Conservation (phyloP, 805 yeast species). For the Candida odintsovae region DNA sequence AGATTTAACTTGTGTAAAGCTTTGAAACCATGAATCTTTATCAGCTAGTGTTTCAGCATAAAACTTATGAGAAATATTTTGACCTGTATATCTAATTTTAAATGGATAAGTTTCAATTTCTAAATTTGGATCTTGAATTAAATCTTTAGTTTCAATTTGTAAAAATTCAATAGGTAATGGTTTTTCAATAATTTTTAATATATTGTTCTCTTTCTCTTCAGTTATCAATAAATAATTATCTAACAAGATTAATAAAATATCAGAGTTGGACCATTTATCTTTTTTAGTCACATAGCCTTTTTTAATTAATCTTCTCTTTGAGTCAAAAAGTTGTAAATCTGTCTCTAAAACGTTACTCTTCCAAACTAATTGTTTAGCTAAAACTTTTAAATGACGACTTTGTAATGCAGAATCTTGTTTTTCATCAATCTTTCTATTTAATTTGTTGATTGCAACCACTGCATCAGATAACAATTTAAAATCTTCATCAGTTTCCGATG, state of each 20-base stretch:
- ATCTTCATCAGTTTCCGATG: constrained; percentile 45
- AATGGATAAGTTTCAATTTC: constrained; percentile 29
- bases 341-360: constrained; percentile 38
- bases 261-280: constrained; percentile 57
- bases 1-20: constrained; percentile 44
- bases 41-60: constrained; percentile 42
- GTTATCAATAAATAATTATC: constrained; percentile 70
- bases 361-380: constrained; percentile 51
- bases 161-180: constrained; percentile 60
- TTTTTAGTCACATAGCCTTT: constrained; percentile 56
- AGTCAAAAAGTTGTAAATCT: constrained; percentile 47
- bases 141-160: constrained; percentile 42
- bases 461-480: constrained; percentile 45
- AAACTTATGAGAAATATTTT: constrained; percentile 47
- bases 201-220: constrained; percentile 40
- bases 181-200: constrained; percentile 42
- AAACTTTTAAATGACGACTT: constrained; percentile 44
- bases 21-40: constrained; percentile 51
- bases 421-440: constrained; percentile 57
- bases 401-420: constrained; percentile 59
- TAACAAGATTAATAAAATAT: constrained; percentile 47
- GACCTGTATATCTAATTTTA: constrained; percentile 54
- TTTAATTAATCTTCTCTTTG: constrained; percentile 48
- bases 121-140: constrained; percentile 3
- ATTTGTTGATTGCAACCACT: constrained; percentile 43